Base-by-base conservation (phyloP, 176 grass and related monocot species). In the Aegilops sharonensis region DNA sequence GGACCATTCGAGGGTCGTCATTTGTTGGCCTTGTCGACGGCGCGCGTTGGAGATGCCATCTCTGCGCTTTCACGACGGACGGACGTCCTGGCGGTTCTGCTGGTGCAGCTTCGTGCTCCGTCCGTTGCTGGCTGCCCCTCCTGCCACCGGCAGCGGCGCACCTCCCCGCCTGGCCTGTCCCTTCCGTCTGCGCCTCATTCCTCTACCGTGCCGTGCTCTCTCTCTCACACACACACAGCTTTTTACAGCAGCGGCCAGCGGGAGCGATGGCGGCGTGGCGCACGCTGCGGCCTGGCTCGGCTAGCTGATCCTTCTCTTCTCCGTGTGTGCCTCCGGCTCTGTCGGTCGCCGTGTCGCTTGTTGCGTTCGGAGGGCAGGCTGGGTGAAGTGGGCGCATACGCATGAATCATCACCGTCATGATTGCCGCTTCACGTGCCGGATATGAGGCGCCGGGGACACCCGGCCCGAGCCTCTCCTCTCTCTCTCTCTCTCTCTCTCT, bases 361-460 rank as follows among this genome's bases (percentile, higher is more conserved):
- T 10, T 48, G 27, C 15, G 24, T 75, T 13, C 13, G 42, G 40
- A 21, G 54, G 54, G 45, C 45, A 13, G 48, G 2, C 40, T 11
- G 40, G 48, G 54, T 8, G 21, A 57, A 57, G 54, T 57, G 54
- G 54, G 54, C 18, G 54, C 18, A 57, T 21, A 72, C 39, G 68
- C 68, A 47, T 74, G 71, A 17, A 74, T 15, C 72, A 50, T 75
- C 72, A 8, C 17, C 72, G 42, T 5, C 73, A 76, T 76, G 24
- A 76, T 54, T 54, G 73, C 45, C 25, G 73, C 73, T 76, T 76
- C 73, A 76, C 73, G 73, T 76, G 73, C 73, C 45, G 29, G 45
- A 76, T 76, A 76, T 15, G 73, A 76, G 27, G 39, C 30, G 65
- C 29, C 18, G 30, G 65, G 30, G 65, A 68, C 54, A 21, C 18